Base-by-base conservation (phyloP, 495 filamentous ascomycete species). In the Bathelium albidoporum region DNA sequence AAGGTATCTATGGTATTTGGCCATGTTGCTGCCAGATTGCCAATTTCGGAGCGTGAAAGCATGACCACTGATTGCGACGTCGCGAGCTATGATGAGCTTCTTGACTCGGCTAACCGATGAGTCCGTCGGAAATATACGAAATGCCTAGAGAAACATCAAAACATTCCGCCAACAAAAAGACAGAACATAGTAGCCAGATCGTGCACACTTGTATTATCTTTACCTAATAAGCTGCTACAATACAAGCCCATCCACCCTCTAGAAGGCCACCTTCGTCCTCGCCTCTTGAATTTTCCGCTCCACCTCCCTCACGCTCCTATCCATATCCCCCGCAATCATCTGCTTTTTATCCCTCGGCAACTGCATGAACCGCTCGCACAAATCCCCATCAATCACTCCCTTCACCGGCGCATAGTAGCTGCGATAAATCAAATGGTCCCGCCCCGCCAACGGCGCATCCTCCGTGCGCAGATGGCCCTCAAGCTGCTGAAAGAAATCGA, bases 321-420 rank as follows among this genome's bases (percentile, higher is more conserved):
- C 93, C 66, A 97, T 76, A 74, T 97, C 91, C 52, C 80, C 91
- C 1, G 92, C 93, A 80, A 97, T 95, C 85, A 88, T 92, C 76
- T 89, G 85, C 81, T 95, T 95, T 77, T 87, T 89, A 70, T 96
- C 91, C 64, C 83, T 87, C 34, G 87, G 80, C 64, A 97, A 77
- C 58, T 91, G 73, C 59, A 87, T 82, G 73, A 90, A 99, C 70
- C 89, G 82, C 79, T 99, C 95, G 71, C 92, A 96, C 64, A 99
- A 78, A 78, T 99, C 95, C n/a, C 95, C 95, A 74, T 99, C 95
- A 71, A 99, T 95, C 31, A 95, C 85, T 0, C 90, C 90, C 80
- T 99, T 99, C 16, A 94, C 90, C 1, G 95, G 95, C n/a, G 88
- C 89, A 72, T 99, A 97, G 72, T 97, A 99, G 53, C 91, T 84